These are phyloP conservation scores for Chalara sp. DNA, from an alignment of 2,329 filamentous ascomycete genomes.

Conservation along the genomic window DNA sequence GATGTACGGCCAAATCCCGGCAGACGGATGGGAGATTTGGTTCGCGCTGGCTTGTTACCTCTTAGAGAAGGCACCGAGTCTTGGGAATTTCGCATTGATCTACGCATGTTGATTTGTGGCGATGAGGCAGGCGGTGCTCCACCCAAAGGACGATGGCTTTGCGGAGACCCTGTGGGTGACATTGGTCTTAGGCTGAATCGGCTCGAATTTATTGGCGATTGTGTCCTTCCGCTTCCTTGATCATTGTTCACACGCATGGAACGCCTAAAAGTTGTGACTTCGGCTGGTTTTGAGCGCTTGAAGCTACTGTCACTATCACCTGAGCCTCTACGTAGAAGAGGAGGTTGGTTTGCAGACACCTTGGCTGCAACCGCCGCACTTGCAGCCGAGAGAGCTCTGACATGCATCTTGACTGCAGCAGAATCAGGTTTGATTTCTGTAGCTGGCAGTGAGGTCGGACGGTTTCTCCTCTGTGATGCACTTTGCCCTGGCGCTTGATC, in stretches of 20 bases:
- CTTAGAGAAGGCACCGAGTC: conserved; percentile 14
- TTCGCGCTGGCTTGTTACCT: conserved; percentile 3
- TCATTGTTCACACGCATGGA: conserved; percentile 56
- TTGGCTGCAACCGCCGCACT: conserved; percentile 14
- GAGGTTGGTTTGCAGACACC: conserved; percentile 17
- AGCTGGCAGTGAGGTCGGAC: conserved; percentile 22
- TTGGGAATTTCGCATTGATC: conserved; percentile 29
- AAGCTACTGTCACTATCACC: conserved; percentile 79
- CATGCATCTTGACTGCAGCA: conserved; percentile 15
- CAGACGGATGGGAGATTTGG: conserved; percentile 13
- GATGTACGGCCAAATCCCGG: conserved; percentile 19
- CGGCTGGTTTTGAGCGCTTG: conserved; percentile 47
- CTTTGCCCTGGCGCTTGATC: conserved; percentile 14
- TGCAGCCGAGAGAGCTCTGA: conserved; percentile 15
- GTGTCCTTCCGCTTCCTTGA: conserved; percentile 19
- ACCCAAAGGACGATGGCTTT: conserved; percentile 33
- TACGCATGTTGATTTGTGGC: conserved; percentile 38
- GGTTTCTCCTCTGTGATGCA: conserved; percentile 29
- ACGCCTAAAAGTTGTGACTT: conserved; percentile 57
- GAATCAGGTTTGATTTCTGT: conserved; percentile 10
- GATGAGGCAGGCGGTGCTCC: conserved; percentile 33
- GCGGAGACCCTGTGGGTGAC: conserved; percentile 54
- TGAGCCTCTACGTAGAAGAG: conserved; percentile 47
- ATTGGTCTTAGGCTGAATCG: conserved; percentile 64
- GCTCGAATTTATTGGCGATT: conserved; percentile 40